phyloP scores from a whole-genome alignment of 1,284 basidiomycete species.

The Neolentinus lepideus region DNA sequence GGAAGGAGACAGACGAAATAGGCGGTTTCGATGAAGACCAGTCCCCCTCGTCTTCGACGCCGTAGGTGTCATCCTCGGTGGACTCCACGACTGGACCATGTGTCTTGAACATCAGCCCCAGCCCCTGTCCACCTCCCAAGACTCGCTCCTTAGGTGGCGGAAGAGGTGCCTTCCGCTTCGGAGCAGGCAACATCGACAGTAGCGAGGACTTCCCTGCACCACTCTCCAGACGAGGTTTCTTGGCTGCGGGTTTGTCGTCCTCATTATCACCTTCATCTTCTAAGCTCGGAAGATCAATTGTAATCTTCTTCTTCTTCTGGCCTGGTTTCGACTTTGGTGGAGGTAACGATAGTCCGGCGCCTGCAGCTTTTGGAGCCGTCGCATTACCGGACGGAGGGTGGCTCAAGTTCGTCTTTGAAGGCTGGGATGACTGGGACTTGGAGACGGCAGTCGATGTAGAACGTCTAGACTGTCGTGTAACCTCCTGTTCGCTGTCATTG shows the following conservation, averaged over 20 bases:
- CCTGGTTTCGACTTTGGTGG: slow-evolving; percentile 28
- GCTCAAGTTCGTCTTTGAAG: slow-evolving; percentile 13
- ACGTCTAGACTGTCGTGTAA: slow-evolving; percentile 4
- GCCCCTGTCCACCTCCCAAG: slow-evolving; percentile 56
- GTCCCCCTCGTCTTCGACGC: slow-evolving; percentile 2
- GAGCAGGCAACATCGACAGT: slow-evolving; percentile 68
- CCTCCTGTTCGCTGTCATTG: slow-evolving; percentile 46
- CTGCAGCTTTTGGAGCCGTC: slow-evolving; percentile 20
- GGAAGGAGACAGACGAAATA: slow-evolving; percentile 34
- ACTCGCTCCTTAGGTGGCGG: slow-evolving; percentile 39
- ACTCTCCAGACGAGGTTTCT: slow-evolving; percentile 46
- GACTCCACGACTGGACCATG: slow-evolving; percentile 10
- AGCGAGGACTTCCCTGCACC: slow-evolving; percentile 60
- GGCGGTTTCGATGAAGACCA: slow-evolving; percentile 6
- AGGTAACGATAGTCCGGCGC: slow-evolving; percentile 23
- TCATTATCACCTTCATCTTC: slow-evolving; percentile 32
- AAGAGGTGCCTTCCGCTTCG: slow-evolving; percentile 49
- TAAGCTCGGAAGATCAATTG: slow-evolving; percentile 39
- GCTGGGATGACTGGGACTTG: slow-evolving; percentile 20
- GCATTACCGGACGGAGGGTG: slow-evolving; percentile 5
- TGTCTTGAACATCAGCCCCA: slow-evolving; percentile 51
- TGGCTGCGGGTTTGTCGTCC: slow-evolving; percentile 42
- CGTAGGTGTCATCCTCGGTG: slow-evolving; percentile 12
- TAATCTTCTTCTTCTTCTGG: slow-evolving; percentile 71
- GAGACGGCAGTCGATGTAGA: slow-evolving; percentile 19